Conservation (phyloP, 495 filamentous ascomycete genomes). For the Cercophora newfieldiana region DNA sequence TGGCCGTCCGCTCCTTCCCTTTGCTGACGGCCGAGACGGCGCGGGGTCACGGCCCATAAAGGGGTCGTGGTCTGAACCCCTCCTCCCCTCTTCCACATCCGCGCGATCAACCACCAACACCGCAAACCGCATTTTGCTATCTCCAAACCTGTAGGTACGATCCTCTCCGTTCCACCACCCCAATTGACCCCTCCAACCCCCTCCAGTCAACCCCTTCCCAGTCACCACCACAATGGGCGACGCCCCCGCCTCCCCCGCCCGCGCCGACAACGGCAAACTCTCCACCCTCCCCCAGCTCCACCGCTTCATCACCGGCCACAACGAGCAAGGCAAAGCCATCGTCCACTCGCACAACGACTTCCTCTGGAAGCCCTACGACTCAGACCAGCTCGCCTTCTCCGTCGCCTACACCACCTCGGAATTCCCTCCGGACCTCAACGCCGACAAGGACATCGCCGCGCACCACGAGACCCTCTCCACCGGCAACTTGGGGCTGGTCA, state of each 20-base stretch:
- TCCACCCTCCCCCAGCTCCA: constrained; percentile 39
- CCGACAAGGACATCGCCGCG: constrained; percentile 51
- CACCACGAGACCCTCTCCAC: constrained; percentile 35
- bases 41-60: neutral
- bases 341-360: constrained; percentile 36
- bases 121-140: neutral
- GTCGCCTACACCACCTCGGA: constrained; percentile 51
- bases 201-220: neutral
- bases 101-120: neutral
- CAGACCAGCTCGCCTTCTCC: constrained; percentile 34
- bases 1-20: neutral
- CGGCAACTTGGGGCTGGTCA: constrained; percentile 47
- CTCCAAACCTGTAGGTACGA: neutral
- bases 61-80: neutral
- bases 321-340: constrained; percentile 39
- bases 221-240: constrained; percentile 20
- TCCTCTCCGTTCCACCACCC: neutral
- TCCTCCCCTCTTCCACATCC: neutral
- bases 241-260: neutral
- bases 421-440: constrained; percentile 56
- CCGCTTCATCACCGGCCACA: constrained; percentile 44
- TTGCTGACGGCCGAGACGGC: neutral
- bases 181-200: neutral
- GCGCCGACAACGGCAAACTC: constrained; percentile 17
- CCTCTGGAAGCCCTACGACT: constrained; percentile 32